Percentiles rank a stretch among this genome's conserved stretches.
These are phyloP conservation scores for Hyphopichia buzzinii DNA, from an alignment of 1,139 yeast species.

Conservation along the genomic window DNA sequence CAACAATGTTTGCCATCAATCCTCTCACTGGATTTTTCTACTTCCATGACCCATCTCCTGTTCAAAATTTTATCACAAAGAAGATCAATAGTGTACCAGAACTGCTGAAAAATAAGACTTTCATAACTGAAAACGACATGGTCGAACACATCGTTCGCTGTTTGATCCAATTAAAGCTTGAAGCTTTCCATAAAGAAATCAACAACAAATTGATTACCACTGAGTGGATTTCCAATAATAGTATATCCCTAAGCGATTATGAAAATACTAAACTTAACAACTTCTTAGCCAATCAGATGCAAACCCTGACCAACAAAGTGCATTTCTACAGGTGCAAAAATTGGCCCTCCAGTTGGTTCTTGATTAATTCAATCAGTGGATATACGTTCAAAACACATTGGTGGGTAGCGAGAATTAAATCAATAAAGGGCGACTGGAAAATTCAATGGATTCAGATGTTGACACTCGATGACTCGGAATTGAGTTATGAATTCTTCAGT, in stretches of 20 bases:
- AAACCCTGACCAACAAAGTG: constrained; percentile 21
- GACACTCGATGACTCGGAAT: constrained; percentile 13
- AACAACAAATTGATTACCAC: constrained; percentile 57
- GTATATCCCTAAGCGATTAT: constrained; percentile 45
- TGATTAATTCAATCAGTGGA: constrained; percentile 47
- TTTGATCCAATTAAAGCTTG: constrained; percentile 48
- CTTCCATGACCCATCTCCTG: constrained; percentile 43
- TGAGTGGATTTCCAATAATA: constrained; percentile 64
- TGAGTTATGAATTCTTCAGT: constrained; percentile 50
- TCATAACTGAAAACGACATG: constrained; percentile 32
- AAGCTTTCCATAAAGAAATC: constrained; percentile 52
- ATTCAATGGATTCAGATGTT: constrained; percentile 48
- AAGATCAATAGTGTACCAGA: constrained; percentile 32
- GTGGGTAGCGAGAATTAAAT: constrained; percentile 64
- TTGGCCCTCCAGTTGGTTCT: constrained; percentile 76
- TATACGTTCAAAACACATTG: constrained; percentile 49
- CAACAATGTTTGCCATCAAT: constrained; percentile 41
- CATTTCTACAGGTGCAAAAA: constrained; percentile 59
- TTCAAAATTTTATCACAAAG: constrained; percentile 33
- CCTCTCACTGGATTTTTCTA: constrained; percentile 47
- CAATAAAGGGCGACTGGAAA: constrained; percentile 63
- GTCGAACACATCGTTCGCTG: constrained; percentile 33
- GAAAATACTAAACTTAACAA: constrained; percentile 29
- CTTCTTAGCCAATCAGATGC: constrained; percentile 8
- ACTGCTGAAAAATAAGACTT: constrained; percentile 13